Conservation (phyloP, 345 rosid genomes). For the Anastatica hierochuntica region DNA sequence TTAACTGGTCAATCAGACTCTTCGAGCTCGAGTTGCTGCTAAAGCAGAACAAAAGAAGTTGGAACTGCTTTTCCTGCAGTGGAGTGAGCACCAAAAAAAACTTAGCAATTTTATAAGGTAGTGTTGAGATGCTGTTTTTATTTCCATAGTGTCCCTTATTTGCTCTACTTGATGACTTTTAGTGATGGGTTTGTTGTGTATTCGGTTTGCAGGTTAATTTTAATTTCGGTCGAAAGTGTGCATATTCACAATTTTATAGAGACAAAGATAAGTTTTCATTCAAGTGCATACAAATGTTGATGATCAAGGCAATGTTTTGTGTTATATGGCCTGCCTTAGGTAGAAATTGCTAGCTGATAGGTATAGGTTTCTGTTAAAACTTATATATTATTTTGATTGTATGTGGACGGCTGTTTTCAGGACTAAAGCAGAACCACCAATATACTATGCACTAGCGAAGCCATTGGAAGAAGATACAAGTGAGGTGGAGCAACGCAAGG, state of each 20-base stretch:
- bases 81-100: conserved; percentile 91
- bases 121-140: neutral
- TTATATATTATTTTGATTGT: conserved; percentile 16
- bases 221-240: conserved; percentile 97
- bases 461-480: conserved; percentile 57
- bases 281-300: conserved; percentile 56
- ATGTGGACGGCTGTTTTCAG: conserved; percentile 40
- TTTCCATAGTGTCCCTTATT: neutral
- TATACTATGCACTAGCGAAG: conserved; percentile 61
- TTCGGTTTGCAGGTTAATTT: conserved; percentile 82
- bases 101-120: conserved; percentile 94
- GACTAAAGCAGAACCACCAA: conserved; percentile 83
- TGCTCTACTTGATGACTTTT: neutral
- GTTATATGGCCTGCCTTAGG: conserved; percentile 33
- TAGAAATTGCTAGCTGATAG: conserved; percentile 6
- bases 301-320: conserved; percentile 24
- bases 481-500: conserved; percentile 47
- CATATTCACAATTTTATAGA: conserved; percentile 94
- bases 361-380: conserved; percentile 3
- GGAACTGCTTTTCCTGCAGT: conserved; percentile 89
- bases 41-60: conserved; percentile 94
- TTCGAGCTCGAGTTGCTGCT: conserved; percentile 86
- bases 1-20: conserved; percentile 38
- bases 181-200: conserved; percentile 11
- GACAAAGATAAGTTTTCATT: conserved; percentile 92